Percentiles rank a stretch among this genome's conserved stretches.
phyloP scores from a whole-genome alignment of 176 grass and related monocot genomes.

The Oryza meyeriana region DNA sequence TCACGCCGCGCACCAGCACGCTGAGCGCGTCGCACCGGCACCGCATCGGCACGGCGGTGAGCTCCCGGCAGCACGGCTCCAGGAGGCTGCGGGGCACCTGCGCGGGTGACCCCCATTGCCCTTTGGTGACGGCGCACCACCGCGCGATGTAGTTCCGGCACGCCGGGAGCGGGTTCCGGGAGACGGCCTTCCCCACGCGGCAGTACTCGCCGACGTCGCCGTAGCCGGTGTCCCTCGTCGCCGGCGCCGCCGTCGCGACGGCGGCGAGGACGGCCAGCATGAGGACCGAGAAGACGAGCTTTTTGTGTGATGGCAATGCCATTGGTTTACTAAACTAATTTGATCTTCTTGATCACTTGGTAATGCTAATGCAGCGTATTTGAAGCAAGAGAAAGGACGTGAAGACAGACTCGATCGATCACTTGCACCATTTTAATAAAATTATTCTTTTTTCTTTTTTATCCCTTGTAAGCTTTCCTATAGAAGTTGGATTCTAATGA shows the following conservation, averaged over 20 bases:
- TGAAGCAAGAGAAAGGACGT: too few relatives aligned
- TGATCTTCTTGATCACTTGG: too few relatives aligned
- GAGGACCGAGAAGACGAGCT: neutral
- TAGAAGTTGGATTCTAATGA: too few relatives aligned
- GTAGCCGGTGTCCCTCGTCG: too few relatives aligned
- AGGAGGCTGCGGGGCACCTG: neutral
- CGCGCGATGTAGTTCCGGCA: neutral
- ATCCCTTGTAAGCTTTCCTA: too few relatives aligned
- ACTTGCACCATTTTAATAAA: too few relatives aligned
- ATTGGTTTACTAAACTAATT: neutral
- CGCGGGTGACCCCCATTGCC: too few relatives aligned
- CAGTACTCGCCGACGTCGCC: neutral
- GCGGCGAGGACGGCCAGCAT: neutral
- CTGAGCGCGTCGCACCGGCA: slow-evolving; percentile 9
- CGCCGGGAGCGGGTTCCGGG: neutral
- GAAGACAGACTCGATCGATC: too few relatives aligned
- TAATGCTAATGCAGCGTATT: too few relatives aligned
- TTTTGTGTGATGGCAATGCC: neutral
- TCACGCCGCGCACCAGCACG: neutral
- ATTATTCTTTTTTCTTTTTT: too few relatives aligned
- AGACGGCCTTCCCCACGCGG: neutral
- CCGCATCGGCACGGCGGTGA: neutral
- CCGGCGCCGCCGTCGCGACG: too few relatives aligned
- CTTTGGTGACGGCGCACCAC: neutral
- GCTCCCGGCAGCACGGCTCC: neutral